These are phyloP conservation scores for Trypanosoma conorhini DNA, from an alignment of 208 protist genomes.

Conservation along the genomic window DNA sequence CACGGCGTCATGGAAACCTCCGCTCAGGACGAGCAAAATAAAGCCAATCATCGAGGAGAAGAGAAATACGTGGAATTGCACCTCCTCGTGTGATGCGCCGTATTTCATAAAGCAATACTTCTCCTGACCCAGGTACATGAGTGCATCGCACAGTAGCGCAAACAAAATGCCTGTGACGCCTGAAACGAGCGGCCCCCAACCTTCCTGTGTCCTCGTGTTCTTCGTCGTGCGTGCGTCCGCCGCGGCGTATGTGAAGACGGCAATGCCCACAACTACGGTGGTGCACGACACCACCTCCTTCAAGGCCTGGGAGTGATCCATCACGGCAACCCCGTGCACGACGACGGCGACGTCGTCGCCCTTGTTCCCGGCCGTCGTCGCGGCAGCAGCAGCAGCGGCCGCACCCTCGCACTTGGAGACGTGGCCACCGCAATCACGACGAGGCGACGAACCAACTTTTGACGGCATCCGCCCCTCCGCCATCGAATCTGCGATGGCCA, in stretches of 20 bases:
- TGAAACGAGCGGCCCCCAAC: constrained; percentile 16
- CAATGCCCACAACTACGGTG: constrained; percentile 39
- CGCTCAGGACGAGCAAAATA: constrained; percentile 10
- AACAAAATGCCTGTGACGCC: constrained; percentile 39
- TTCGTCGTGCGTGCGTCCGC: not conserved
- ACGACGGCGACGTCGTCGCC: too few relatives aligned
- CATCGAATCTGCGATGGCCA: not conserved
- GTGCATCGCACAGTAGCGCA: constrained; percentile 43
- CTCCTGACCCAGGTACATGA: constrained; percentile 57
- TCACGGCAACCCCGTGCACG: not conserved
- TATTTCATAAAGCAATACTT: constrained; percentile 46
- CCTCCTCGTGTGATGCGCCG: constrained; percentile 25
- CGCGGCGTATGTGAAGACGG: constrained; percentile 46
- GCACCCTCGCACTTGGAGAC: not conserved
- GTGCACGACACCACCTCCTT: constrained; percentile 36
- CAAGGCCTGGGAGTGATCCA: not conserved
- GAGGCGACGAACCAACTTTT: not conserved
- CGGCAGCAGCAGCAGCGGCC: too few relatives aligned
- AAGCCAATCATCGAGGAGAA: constrained; percentile 25
- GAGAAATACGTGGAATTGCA: constrained; percentile 25
- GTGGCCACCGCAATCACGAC: not conserved
- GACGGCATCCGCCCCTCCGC: not conserved
- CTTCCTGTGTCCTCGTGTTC: not conserved
- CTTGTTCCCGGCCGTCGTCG: not conserved
- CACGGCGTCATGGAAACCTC: not conserved